Evolutionary conservation across 176 grass and related monocot genomes (phyloP), one percentile per base, ranked within the genome.

Genomic region (Triticum turgidum): DNA sequence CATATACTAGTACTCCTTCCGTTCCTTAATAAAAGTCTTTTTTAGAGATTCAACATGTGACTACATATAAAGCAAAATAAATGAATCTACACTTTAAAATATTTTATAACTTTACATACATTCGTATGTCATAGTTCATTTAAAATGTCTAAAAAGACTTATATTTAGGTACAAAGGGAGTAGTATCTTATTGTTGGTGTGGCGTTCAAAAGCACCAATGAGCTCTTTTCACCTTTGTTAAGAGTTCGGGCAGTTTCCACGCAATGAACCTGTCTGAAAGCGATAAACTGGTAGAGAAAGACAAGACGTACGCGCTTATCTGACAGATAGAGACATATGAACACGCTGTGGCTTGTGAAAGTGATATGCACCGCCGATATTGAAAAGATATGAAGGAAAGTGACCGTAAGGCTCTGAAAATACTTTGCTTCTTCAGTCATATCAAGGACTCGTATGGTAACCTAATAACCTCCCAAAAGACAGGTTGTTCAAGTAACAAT

Each of bases 161-260:
- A 29, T 29, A 29, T 29, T 29, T 29, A 29, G 29, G 2, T 1
- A 29, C 29, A 1, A 2, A 29, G 29, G 29, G 29, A 29, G 29
- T 17, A 54, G 51, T 54, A 54, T 18, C 5, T 54, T 54, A 25
- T 29, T 51, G 38, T 61, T 69, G 24, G 65, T 9, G 24, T 25
- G 72, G 1, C 17, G 20, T 42, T 17, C 11, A 17, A 63, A 52
- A 42, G 5, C 54, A 83, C 64, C 7, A 29, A 20, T 33, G 30
- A 39, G 20, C 62, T 78, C 5, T 84, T 86, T 27, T 72, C 12
- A 70, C 14, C 59, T 34, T 35, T 83, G 38, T n/a, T 82, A 37
- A 41, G 7, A 32, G 18, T 58, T 72, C 20, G 49, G 15, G 52
- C 39, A 71, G 21, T 72, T 65, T 33, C 63, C 63, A 9, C 29